These are phyloP conservation scores for Boletus coffeatus DNA, from an alignment of 1,284 basidiomycete species.

Conservation along the genomic window DNA sequence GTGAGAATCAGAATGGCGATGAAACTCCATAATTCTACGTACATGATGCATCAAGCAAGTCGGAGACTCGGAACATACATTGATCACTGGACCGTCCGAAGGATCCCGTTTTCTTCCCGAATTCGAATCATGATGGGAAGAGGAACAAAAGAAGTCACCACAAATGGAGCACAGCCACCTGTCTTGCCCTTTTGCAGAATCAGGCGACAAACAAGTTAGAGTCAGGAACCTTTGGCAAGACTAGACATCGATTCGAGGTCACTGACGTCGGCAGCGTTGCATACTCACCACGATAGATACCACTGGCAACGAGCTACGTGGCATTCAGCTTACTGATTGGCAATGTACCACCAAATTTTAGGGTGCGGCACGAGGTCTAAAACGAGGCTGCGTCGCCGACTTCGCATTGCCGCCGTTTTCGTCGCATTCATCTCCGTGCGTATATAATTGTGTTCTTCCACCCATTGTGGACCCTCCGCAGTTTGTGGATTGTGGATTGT, in stretches of 20 bases:
- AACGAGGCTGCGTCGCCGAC: slow-evolving; percentile 14
- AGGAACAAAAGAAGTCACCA: not conserved
- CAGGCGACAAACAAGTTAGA: not conserved
- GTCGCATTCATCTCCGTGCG: slow-evolving; percentile 20
- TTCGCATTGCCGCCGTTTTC: slow-evolving; percentile 17
- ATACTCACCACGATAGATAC: not conserved
- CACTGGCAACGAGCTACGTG: not conserved
- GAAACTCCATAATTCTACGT: not conserved
- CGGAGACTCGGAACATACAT: not conserved
- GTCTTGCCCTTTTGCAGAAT: not conserved
- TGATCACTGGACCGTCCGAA: not conserved
- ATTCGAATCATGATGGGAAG: not conserved
- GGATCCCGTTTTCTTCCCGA: not conserved
- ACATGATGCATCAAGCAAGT: not conserved
- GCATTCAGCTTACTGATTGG: not conserved
- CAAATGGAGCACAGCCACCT: not conserved
- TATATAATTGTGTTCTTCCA: slow-evolving; percentile 9
- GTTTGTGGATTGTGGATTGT: slow-evolving; percentile 5
- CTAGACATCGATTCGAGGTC: not conserved
- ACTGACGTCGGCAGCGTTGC: not conserved
- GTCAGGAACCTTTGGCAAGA: not conserved
- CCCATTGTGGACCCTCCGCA: slow-evolving; percentile 10
- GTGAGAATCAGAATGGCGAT: not conserved
- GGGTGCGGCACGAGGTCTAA: not conserved
- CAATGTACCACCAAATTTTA: not conserved